These are phyloP conservation scores for Trichocomaceae sp. DNA, from an alignment of 2,329 filamentous ascomycete species.

Conservation along the genomic window DNA sequence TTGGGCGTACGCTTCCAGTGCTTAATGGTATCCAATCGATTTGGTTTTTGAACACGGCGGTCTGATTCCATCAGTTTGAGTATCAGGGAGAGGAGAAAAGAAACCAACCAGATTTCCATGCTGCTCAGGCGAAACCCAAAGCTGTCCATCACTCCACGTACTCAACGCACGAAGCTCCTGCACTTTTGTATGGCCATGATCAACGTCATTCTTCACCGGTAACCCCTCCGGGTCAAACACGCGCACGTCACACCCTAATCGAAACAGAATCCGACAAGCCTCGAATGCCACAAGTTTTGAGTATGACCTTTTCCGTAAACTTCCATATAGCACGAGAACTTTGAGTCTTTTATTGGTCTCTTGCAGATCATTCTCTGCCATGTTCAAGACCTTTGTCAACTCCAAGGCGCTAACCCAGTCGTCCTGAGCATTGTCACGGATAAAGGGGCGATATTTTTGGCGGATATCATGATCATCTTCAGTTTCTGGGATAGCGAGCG, in stretches of 20 bases:
- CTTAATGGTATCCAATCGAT: constrained; percentile 64
- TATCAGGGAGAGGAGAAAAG: too few relatives aligned
- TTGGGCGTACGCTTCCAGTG: constrained; percentile 57
- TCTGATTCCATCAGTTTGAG: constrained; percentile 36
- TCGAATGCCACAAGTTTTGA: constrained; percentile 56
- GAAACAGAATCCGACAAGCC: constrained; percentile 53
- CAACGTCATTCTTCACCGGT: constrained; percentile 57
- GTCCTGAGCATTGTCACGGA: constrained; percentile 44
- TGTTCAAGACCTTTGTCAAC: constrained; percentile 45
- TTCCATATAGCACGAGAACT: constrained; percentile 57
- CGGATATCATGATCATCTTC: constrained; percentile 47
- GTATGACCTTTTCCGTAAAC: constrained; percentile 52
- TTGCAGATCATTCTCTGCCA: constrained; percentile 46
- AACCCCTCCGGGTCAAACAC: constrained; percentile 54
- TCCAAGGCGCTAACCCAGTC: constrained; percentile 56
- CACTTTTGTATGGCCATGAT: constrained; percentile 54
- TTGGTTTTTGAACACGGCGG: constrained; percentile 62
- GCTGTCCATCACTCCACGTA: constrained; percentile 59
- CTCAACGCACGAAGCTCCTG: constrained; percentile 57
- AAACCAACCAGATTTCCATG: constrained; percentile 55
- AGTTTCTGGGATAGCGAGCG: constrained; percentile 39
- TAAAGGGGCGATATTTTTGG: constrained; percentile 51
- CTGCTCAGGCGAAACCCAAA: constrained; percentile 62
- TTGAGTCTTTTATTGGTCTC: constrained; percentile 41
- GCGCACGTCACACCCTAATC: constrained; percentile 60